These are phyloP conservation scores for Saturnispora sekii DNA, from an alignment of 805 yeast genomes.

Conservation along the genomic window DNA sequence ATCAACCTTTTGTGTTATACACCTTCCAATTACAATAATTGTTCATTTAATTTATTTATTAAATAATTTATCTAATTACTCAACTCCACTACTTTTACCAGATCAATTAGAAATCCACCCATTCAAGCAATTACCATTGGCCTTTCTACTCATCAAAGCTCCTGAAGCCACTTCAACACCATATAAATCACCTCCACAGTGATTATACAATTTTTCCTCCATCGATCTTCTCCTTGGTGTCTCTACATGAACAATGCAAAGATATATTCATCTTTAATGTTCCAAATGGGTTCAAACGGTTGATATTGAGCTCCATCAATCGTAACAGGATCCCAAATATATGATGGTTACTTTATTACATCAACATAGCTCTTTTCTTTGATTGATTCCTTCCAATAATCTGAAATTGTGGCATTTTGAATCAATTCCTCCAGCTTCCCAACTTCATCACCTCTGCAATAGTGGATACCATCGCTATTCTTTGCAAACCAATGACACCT, in stretches of 20 bases:
- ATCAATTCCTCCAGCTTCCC: too few species aligned
- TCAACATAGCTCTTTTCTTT: too few species aligned
- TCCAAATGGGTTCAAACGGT: not conserved
- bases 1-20: slow-evolving; percentile 91
- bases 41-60: not conserved
- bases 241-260: slow-evolving; percentile 37
- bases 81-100: too few species aligned
- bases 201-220: slow-evolving; percentile 68
- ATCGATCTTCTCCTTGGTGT: slow-evolving; percentile 73
- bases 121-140: slow-evolving; percentile 20
- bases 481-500: too few species aligned
- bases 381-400: too few species aligned
- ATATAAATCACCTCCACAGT: slow-evolving; percentile 62
- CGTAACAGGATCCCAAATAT: too few species aligned
- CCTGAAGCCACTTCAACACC: slow-evolving; percentile 45
- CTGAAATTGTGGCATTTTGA: too few species aligned
- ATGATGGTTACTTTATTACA: too few species aligned
- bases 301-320: not conserved
- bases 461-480: too few species aligned
- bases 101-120: slow-evolving; percentile 19
- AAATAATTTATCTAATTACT: not conserved
- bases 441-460: too few species aligned
- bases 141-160: slow-evolving; percentile 27
- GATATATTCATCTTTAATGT: slow-evolving; percentile 9
- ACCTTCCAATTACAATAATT: not conserved